Conservation (phyloP, 495 filamentous ascomycete genomes). For the Peziza echinospora region DNA sequence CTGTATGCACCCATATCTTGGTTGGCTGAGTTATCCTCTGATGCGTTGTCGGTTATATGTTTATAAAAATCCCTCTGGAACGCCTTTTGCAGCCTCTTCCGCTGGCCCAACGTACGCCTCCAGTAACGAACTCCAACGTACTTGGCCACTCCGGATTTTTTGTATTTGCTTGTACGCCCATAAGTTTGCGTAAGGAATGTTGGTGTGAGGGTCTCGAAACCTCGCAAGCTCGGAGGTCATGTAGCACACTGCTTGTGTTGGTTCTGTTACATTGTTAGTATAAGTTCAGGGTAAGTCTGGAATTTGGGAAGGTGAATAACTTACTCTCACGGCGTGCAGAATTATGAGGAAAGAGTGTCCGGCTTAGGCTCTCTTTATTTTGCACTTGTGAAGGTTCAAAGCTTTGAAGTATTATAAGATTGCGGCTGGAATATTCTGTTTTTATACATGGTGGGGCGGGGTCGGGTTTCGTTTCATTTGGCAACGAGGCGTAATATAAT, state of each 20-base stretch:
- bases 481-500: slow-evolving; percentile 14
- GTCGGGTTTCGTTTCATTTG: slow-evolving; percentile 9
- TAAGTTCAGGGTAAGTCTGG: neutral
- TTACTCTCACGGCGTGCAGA: slow-evolving; percentile 28
- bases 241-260: slow-evolving; percentile 39
- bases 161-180: slow-evolving; percentile 56
- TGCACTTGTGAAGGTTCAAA: slow-evolving; percentile 33
- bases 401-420: slow-evolving; percentile 32
- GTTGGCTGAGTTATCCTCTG: too few species aligned
- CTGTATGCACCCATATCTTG: too few species aligned
- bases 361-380: slow-evolving; percentile 28
- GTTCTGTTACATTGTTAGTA: slow-evolving; percentile 22
- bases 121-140: slow-evolving; percentile 52
- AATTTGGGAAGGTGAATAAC: slow-evolving; percentile 8
- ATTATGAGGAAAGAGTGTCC: slow-evolving; percentile 30
- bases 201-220: slow-evolving; percentile 57
- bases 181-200: slow-evolving; percentile 49
- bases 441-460: slow-evolving; percentile 23
- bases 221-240: slow-evolving; percentile 61
- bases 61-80: slow-evolving; percentile 21
- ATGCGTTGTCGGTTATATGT: too few species aligned
- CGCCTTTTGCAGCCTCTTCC: slow-evolving; percentile 15
- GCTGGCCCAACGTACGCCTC: slow-evolving; percentile 49
- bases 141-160: slow-evolving; percentile 39
- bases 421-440: slow-evolving; percentile 30